phyloP scores from a whole-genome alignment of 306 rosid species.

The Vigna trinervia region DNA sequence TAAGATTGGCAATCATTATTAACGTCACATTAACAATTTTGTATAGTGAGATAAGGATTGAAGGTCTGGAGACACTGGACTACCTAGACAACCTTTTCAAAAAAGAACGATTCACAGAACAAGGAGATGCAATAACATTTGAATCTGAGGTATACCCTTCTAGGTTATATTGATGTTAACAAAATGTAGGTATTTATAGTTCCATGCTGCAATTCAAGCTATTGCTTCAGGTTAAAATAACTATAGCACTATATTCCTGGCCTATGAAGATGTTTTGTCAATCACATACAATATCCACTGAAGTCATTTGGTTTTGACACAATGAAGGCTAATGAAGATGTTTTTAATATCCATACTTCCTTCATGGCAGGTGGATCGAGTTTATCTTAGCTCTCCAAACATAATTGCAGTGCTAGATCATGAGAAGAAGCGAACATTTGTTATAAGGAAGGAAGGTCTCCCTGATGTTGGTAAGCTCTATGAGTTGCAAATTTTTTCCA shows the following conservation, averaged over 20 bases:
- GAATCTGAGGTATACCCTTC: conserved; percentile 77
- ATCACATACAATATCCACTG: conserved; percentile 5
- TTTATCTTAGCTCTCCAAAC: conserved; percentile 80
- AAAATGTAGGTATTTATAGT: not conserved
- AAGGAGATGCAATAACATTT: conserved; percentile 91
- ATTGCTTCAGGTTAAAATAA: conserved; percentile 4
- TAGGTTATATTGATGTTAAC: conserved; percentile 3
- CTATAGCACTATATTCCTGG: not conserved
- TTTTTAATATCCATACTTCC: conserved; percentile 11
- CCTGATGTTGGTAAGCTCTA: conserved; percentile 86
- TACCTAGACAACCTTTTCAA: conserved; percentile 82
- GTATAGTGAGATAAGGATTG: conserved; percentile 87
- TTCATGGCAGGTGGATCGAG: conserved; percentile 80
- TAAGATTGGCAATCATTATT: conserved; percentile 35
- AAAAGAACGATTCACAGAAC: conserved; percentile 91
- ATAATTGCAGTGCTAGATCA: conserved; percentile 87
- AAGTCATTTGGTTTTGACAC: conserved; percentile 1
- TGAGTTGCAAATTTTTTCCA: not conserved
- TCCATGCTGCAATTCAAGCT: conserved; percentile 21
- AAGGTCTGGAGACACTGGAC: conserved; percentile 92
- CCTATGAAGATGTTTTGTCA: conserved; percentile 9
- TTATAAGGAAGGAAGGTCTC: conserved; percentile 91
- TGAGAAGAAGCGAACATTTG: conserved; percentile 79
- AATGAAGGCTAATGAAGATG: not conserved
- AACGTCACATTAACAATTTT: conserved; percentile 33